Percentiles rank a stretch among this genome's conserved stretches.
These are phyloP conservation scores for Acer negundo DNA, from an alignment of 345 rosid species.

Conservation along the genomic window DNA sequence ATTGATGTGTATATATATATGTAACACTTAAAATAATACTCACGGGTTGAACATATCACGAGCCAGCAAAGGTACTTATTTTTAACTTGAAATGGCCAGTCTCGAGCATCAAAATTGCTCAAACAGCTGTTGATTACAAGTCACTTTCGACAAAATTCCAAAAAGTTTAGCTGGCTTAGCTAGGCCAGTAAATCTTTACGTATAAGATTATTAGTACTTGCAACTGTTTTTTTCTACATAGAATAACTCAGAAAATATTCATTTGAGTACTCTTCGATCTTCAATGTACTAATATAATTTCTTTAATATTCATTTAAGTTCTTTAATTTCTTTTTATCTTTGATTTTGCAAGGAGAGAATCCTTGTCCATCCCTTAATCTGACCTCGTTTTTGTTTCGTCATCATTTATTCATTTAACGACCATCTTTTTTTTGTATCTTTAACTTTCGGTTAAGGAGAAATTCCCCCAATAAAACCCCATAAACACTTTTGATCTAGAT, in stretches of 20 bases:
- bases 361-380: too few relatives aligned
- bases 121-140: not conserved
- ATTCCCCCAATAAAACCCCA: not conserved
- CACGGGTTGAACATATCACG: slow-evolving; percentile 2
- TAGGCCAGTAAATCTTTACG: not conserved
- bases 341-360: too few relatives aligned
- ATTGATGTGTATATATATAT: too few relatives aligned
- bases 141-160: not conserved
- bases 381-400: not conserved
- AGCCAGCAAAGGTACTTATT: not conserved
- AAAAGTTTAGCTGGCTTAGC: not conserved
- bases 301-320: too few relatives aligned
- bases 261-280: not conserved
- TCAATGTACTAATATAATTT: not conserved
- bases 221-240: not conserved
- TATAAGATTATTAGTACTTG: not conserved
- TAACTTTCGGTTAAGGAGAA: not conserved
- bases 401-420: not conserved
- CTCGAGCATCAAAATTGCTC: not conserved
- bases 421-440: not conserved
- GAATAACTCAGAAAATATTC: not conserved
- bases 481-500: not conserved
- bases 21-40: not conserved
- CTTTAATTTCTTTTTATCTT: too few relatives aligned
- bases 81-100: not conserved